Base-by-base conservation (phyloP, 2,329 filamentous ascomycete species). In the Dactylella cylindrospora region DNA sequence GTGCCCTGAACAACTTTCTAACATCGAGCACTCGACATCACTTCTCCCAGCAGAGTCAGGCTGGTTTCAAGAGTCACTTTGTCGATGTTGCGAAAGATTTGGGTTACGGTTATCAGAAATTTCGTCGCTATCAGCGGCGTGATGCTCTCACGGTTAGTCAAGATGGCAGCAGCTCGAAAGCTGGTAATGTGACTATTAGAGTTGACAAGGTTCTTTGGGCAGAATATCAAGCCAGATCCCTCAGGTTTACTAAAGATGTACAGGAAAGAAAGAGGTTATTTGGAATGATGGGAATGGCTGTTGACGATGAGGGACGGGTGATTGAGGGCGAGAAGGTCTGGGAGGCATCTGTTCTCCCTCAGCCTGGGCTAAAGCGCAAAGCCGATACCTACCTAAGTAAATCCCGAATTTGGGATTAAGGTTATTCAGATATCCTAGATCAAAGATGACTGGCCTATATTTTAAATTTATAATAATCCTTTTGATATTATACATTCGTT, bases 1-100 rank as follows among this genome's bases (percentile, higher is more conserved):
- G 19, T 1, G 20, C 26, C 8, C 17, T 52, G 20, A 43, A 52
- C 26, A 3, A 41, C 5, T 52, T 52, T 33, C 19, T 52, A 10
- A n/a, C 8, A 33, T 33, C 19, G 23, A 19, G 20, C 7, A 15
- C 23, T 2, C 10, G 9, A 5, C 9, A 41, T 23, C 23, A 19
- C 12, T 25, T 41, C 38, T 5, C 38, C 19, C 7, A 3, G 3
- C 4, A 10, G 3, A 23, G 38, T 8, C 19, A 8, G 19, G 20
- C 2, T 9, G 3, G 23, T 25, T 12, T 22, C 38, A 1, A 26
- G 12, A 23, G n/a, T 10, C 38, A 41, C 15, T 23, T 41, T 13
- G 4, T 10, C 8, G 9, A 26, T 3, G 15, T 41, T 13, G n/a
- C n/a, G 12, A 26, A 15, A 23, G n/a, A n/a, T n/a, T n/a, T 23